Base-by-base conservation (phyloP, 129 eudicot genomes). In the Helichrysum umbraculigerum region DNA sequence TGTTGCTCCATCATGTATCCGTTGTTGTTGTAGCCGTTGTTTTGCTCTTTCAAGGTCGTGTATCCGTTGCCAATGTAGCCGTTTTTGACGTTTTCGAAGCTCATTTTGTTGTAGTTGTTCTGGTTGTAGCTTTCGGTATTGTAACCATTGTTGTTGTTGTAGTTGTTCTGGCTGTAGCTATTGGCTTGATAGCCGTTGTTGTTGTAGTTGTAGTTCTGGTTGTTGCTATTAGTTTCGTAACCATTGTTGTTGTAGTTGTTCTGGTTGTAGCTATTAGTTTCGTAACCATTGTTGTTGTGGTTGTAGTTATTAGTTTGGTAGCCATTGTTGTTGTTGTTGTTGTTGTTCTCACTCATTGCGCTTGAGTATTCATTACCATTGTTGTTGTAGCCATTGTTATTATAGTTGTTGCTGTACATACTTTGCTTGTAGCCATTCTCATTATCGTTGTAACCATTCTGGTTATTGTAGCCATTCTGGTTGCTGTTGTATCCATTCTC, bases 1-100 rank as follows among this genome's bases (percentile, higher is more conserved):
- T 84, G 87, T 73, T 37, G 84, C 81, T 71, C 79, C 41, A 2
- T 63, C 62, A 20, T 42, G 71, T 87, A 71, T 42, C 75, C 73
- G 11, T 70, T 22, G 37, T 62, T 76, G 65, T 42, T 14, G 70
- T 78, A 35, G 68, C 74, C 73, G 9, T 70, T 73, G 28, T 70
- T 78, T 52, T 81, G 52, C n/a, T 74, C 66, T 41, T 52, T 74
- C 30, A 35, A 42, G 12, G 69, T 84, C 20, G 78, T 74, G 52
- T 76, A 79, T 5, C 22, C 73, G 16, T 79, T 57, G 39, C 79
- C 83, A n/a, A 78, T 75, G 62, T 82, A 74, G 42, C 72, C 82
- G 29, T 52, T 76, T 5, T 76, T 77, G 66, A 72, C 70, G 14
- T 78, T 78, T 30, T 64, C 37, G 17, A 76, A 78, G 12, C 66